A percentile compares a stretch with the other conserved stretches of the same genome.
Conservation (phyloP, 2,329 filamentous ascomycete genomes). For the Beauveria sp. region DNA sequence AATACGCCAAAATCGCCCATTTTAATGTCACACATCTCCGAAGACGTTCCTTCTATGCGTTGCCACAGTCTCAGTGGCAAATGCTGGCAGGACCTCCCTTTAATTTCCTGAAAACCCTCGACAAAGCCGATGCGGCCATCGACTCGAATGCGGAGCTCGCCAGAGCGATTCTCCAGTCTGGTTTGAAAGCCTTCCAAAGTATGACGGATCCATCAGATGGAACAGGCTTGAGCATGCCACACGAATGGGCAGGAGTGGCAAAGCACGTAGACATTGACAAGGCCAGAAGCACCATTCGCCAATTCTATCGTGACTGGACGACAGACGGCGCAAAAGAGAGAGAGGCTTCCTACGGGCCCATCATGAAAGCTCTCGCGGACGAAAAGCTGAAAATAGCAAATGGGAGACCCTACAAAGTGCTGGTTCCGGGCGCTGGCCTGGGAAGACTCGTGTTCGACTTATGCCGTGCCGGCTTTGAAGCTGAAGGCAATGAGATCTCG, state of each 20-base stretch:
- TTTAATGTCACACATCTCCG: conserved; percentile 86
- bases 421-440: conserved; percentile 85
- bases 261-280: conserved; percentile 77
- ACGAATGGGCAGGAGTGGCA: conserved; percentile 62
- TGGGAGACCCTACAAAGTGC: conserved; percentile 49
- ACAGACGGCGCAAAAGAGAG: conserved; percentile 67
- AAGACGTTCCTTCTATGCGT: conserved; percentile 85
- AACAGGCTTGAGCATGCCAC: conserved; percentile 40
- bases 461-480: conserved; percentile 60
- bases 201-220: conserved; percentile 27
- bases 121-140: conserved; percentile 77
- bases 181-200: conserved; percentile 60
- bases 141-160: conserved; percentile 81
- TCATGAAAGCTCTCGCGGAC: conserved; percentile 56
- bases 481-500: conserved; percentile 91
- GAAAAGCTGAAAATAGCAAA: conserved; percentile 30
- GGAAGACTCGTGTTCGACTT: conserved; percentile 86
- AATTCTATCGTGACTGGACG: conserved; percentile 95
- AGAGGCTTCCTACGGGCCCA: conserved; percentile 66
- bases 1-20: conserved; percentile 79
- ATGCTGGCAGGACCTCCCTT: conserved; percentile 77
- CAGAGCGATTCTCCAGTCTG: conserved; percentile 64
- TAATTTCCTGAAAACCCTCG: conserved; percentile 70
- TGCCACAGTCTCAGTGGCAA: conserved; percentile 77
- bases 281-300: conserved; percentile 81